Base-by-base conservation (phyloP, 1,139 yeast genomes). In the Yamadazyma conglobata region DNA sequence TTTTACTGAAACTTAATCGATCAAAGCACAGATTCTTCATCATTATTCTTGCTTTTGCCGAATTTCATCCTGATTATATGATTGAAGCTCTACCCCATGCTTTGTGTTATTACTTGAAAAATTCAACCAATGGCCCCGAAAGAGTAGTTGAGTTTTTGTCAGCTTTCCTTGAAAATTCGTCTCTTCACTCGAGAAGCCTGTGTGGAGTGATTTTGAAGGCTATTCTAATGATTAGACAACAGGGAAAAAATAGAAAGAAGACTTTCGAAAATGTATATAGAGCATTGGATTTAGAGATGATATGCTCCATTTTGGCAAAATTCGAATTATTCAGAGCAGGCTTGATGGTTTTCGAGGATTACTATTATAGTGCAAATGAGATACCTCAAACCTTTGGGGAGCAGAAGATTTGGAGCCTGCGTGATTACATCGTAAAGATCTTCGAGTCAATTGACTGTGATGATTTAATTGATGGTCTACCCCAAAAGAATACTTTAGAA, bases 381-480 rank as follows among this genome's bases (percentile, higher is more conserved):
- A 12, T n/a, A 17, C 13, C 12, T 18, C 24, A 15, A 20, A 22
- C 14, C 4, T 22, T 19, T 12, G 25, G 9, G 5, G 16, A 13
- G 5, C n/a, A 15, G 3, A 10, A 6, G 3, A 2, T 24, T 18
- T 4, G 47, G 48, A 27, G 31, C 23, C 49, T 50, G 16, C 38
- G 52, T 8, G 29, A 36, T 0, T 33, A 50, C 3, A 43, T 77
- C 15, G 39, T 58, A 5, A 30, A 36, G 1, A 60, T 80, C 2
- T 83, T 79, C 44, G 61, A 62, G 11, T 47, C 63, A 0, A 58
- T 79, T 4, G 76, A 72, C 31, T 87, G 83, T 40, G 62, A 66
- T 2, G 95, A 86, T 47, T 54, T 83, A 24, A 46, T 70, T 2
- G 65, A 67, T 42, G 93, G 93, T 0, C 54, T 83, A 6, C 87